Base-by-base conservation (phyloP, 805 yeast species). In the Schwanniomyces pseudopolymorphus region DNA sequence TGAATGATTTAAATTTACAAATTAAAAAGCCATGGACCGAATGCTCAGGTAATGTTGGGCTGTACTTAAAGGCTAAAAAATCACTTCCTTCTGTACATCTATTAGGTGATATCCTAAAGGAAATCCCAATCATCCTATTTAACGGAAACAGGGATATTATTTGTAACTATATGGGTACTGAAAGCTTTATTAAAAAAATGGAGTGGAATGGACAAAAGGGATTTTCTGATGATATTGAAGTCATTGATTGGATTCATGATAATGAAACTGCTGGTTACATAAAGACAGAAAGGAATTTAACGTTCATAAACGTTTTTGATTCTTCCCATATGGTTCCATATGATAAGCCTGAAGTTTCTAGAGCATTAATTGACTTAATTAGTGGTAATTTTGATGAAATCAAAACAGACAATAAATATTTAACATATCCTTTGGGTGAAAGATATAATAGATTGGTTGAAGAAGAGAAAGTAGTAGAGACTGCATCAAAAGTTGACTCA, bases 321-420 rank as follows among this genome's bases (percentile, higher is more conserved):
- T 81, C 96, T 0, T 85, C 96, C 3, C 98, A 94, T 61, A 92
- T 94, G 98, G 94, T 90, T 21, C 96, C 98, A 1, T 84, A 79
- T 53, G 97, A 91, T 61, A 68, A 80, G 43, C 87, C 94, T 1
- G 80, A 75, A 39, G 75, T 79, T 22, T 79, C 91, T 6, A 74
- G 90, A 53, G 89, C 89, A 14, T 66, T 91, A 49, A 67, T 90
- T 35, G 90, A 89, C 57, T 49, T 79, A 19, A 56, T 74, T 22
- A 54, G 66, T 1, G 64, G 65, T 0, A 69, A 72, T 45, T 63
- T 48, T 40, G 65, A 64, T 33, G 56, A 49, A 14, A 50, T 53
- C 14, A 54, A 52, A 19, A 22, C 8, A 22, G 25, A 22, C 25
- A 22, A 22, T 8, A 8, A 22, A 22, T 47, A 51, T 21, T 43